Evolutionary conservation across 2,329 filamentous ascomycete genomes (phyloP).

Genomic region (Colletotrichum falcatum): DNA sequence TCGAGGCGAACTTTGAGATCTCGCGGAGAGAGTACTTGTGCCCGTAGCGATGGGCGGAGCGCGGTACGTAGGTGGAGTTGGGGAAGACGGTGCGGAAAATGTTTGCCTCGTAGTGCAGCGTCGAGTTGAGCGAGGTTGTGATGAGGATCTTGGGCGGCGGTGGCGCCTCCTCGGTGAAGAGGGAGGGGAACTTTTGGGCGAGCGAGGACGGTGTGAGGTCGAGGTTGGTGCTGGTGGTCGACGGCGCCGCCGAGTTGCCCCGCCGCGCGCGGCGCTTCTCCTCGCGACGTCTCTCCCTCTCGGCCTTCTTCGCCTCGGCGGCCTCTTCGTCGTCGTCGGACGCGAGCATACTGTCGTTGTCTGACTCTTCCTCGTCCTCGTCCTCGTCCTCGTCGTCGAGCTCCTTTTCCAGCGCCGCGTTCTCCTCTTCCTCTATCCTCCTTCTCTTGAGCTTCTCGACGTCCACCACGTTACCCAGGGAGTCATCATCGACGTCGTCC

Average conservation of each 20-base stretch:
- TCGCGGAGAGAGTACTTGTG: conserved; percentile 95
- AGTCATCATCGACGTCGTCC: conserved; percentile 79
- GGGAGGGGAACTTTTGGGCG: conserved; percentile 70
- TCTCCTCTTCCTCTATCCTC: conserved; percentile 65
- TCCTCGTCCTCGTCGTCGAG: conserved; percentile 52
- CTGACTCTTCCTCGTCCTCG: conserved; percentile 68
- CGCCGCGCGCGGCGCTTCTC: conserved; percentile 53
- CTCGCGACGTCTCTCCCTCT: conserved; percentile 46
- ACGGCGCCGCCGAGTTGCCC: conserved; percentile 66
- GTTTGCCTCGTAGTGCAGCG: conserved; percentile 84
- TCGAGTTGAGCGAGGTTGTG: conserved; percentile 91
- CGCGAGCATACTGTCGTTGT: conserved; percentile 80
- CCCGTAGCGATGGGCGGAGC: conserved; percentile 83
- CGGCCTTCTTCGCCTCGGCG: conserved; percentile 57
- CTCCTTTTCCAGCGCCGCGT: conserved; percentile 51
- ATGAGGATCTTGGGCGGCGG: conserved; percentile 86
- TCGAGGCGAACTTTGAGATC: conserved; percentile 86
- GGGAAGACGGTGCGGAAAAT: conserved; percentile 87
- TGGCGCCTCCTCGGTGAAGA: conserved; percentile 70
- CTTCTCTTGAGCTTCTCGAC: conserved; percentile 69
- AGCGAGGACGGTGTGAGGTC: conserved; percentile 72
- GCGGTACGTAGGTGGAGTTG: conserved; percentile 86
- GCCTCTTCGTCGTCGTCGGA: conserved; percentile 67
- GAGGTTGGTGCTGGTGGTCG: conserved; percentile 72
- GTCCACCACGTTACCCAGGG: conserved; percentile 67